Evolutionary conservation across 345 rosid species (phyloP).

Genomic region (Hibiscus tridactylites): DNA sequence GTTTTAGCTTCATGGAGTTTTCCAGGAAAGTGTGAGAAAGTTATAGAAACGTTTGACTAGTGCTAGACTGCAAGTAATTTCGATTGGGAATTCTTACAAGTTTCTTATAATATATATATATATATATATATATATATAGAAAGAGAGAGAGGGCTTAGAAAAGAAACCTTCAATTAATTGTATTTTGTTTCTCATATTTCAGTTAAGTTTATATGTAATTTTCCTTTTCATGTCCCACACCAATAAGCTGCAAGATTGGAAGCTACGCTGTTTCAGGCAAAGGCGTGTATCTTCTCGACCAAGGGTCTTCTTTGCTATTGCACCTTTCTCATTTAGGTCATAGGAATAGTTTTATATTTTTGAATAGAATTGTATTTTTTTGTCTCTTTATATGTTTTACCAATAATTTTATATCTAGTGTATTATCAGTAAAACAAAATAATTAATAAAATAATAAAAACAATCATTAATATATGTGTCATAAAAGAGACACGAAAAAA

Average conservation of each 20-base stretch:
- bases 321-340: neutral
- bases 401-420: too few species aligned
- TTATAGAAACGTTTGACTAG: neutral
- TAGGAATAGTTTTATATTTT: neutral
- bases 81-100: neutral
- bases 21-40: neutral
- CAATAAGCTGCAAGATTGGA: neutral
- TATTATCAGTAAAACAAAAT: too few species aligned
- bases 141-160: too few species aligned
- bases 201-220: neutral
- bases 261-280: neutral
- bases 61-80: neutral
- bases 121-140: too few species aligned
- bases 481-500: too few species aligned
- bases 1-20: neutral
- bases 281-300: neutral
- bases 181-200: neutral
- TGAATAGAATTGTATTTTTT: too few species aligned
- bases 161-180: neutral
- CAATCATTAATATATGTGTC: too few species aligned
- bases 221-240: neutral
- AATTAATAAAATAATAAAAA: too few species aligned
- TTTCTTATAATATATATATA: neutral
- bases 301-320: neutral
- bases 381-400: too few species aligned